Percentiles rank a stretch among this genome's conserved stretches.
Evolutionary conservation across 78 protist genomes (phyloP).

Genomic region (Dictyostelium brefeldianum): DNA sequence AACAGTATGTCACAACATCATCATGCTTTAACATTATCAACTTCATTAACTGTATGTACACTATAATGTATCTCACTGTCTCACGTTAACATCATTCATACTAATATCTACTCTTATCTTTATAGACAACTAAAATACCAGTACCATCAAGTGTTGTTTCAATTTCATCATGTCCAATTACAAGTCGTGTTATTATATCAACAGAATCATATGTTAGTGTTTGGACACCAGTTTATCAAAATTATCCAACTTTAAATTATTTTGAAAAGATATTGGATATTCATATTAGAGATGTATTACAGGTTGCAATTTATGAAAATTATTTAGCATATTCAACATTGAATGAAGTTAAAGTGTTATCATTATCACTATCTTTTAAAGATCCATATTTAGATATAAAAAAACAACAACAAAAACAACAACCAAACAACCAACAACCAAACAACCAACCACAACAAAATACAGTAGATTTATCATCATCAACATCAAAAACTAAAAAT

Average conservation of each 20-base stretch:
- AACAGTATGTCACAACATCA: neutral
- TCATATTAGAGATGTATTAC: slow-evolving; percentile 33
- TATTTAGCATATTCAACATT: slow-evolving; percentile 53
- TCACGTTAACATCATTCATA: neutral
- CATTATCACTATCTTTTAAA: slow-evolving; percentile 7
- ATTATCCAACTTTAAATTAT: neutral
- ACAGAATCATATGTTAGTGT: slow-evolving; percentile 47
- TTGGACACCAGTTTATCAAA: slow-evolving; percentile 40
- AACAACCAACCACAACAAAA: neutral
- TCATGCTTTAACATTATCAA: neutral
- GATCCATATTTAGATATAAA: neutral
- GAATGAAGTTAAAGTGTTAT: slow-evolving; percentile 50
- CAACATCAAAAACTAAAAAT: neutral
- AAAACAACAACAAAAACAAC: slow-evolving; percentile 9
- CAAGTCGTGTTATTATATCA: slow-evolving; percentile 61
- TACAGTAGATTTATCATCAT: neutral
- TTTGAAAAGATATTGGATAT: slow-evolving; percentile 71
- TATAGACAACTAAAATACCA: slow-evolving; percentile 37
- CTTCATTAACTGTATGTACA: neutral
- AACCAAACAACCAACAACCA: neutral
- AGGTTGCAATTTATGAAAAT: slow-evolving; percentile 46
- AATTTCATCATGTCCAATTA: slow-evolving; percentile 48
- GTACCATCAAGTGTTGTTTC: slow-evolving; percentile 52
- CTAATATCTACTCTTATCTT: neutral
- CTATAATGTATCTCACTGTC: too few species aligned